phyloP scores from a whole-genome alignment of 2,329 filamentous ascomycete genomes.

The Claviceps humidiphila region DNA sequence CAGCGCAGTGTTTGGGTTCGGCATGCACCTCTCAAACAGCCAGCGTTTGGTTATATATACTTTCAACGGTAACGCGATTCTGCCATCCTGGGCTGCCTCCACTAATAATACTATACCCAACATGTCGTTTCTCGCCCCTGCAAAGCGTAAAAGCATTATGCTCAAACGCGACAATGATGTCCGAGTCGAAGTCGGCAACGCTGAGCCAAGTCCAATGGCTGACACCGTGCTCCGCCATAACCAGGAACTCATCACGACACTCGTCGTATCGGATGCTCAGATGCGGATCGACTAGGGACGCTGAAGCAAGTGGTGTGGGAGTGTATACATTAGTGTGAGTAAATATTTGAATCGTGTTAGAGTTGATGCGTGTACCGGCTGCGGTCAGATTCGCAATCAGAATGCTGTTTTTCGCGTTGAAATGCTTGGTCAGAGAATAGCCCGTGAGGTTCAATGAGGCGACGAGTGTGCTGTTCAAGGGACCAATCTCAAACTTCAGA shows the following conservation, averaged over 20 bases:
- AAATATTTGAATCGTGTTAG: background rate
- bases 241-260: background rate
- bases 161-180: slow-evolving; percentile 2
- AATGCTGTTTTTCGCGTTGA: background rate
- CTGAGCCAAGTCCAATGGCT: slow-evolving; percentile 5
- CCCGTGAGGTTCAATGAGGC: slow-evolving; percentile 3
- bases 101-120: slow-evolving; percentile 1
- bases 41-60: slow-evolving; percentile 4
- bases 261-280: background rate
- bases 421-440: background rate
- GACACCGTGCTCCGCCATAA: background rate
- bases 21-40: background rate
- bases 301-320: slow-evolving; percentile 1
- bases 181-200: slow-evolving; percentile 1
- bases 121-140: background rate
- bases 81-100: slow-evolving; percentile 2
- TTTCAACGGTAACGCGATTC: background rate
- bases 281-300: background rate
- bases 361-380: slow-evolving; percentile 2
- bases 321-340: slow-evolving; percentile 3
- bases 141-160: slow-evolving; percentile 4
- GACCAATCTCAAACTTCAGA: slow-evolving; percentile 2
- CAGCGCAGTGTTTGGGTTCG: too few species aligned
- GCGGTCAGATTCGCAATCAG: slow-evolving; percentile 4
- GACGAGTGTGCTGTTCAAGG: slow-evolving; percentile 5